These are phyloP conservation scores for Paralagenidium karlingii DNA, from an alignment of 352 stramenopile genomes.

Conservation along the genomic window DNA sequence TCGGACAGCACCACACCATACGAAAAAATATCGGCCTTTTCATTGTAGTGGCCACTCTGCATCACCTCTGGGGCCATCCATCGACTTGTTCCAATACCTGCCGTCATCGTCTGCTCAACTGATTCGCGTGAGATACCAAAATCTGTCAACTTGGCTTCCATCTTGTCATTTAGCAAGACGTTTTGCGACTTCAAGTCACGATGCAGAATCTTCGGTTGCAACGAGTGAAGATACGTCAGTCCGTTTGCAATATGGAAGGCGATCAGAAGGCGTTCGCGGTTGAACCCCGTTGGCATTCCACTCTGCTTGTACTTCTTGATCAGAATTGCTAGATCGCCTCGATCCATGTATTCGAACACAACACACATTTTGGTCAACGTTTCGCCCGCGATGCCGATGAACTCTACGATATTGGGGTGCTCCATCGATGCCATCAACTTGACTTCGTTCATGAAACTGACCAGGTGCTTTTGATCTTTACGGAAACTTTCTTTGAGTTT, in stretches of 20 bases:
- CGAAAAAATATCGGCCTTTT: constrained; percentile 41
- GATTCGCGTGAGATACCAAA: constrained; percentile 6
- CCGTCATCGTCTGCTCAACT: constrained; percentile 9
- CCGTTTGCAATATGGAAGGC: constrained; percentile 2
- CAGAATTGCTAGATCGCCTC: not conserved
- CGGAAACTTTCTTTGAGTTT: constrained; percentile 5
- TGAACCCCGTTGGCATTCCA: not conserved
- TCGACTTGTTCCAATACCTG: constrained; percentile 1
- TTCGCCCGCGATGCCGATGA: no score
- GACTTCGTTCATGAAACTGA: constrained; percentile 6
- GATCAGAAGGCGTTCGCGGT: not conserved
- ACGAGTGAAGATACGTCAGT: constrained; percentile 3
- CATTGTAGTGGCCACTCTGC: constrained; percentile 19
- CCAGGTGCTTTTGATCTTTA: constrained; percentile 4
- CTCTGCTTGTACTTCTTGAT: no score
- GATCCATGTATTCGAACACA: not conserved
- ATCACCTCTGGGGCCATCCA: constrained; percentile 12
- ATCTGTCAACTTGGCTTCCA: constrained; percentile 5
- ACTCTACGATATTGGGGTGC: not conserved
- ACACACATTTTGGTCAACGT: no score
- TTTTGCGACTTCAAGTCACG: constrained; percentile 7
- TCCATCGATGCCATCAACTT: constrained; percentile 5
- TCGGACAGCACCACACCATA: constrained; percentile 42
- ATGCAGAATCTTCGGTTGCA: constrained; percentile 1
- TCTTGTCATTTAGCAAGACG: constrained; percentile 1